Base-by-base conservation (phyloP, 495 filamentous ascomycete genomes). In the Pyronema omphalodes region DNA sequence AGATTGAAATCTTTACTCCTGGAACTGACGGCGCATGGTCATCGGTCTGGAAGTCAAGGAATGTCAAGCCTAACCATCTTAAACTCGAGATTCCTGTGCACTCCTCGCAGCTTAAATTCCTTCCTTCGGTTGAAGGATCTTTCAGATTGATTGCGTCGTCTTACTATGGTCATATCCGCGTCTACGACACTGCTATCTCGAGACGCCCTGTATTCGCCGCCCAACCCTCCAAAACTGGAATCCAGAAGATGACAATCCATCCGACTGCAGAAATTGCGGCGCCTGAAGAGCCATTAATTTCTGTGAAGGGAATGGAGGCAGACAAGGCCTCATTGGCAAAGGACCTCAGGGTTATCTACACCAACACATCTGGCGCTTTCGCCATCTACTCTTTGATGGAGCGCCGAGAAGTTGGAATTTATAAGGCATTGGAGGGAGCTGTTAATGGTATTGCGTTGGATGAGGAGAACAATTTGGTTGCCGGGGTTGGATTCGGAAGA, bases 131-230 rank as follows among this genome's bases (percentile, higher is more conserved):
- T 7, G 18, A 40, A 6, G 50, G 50, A 9, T 40, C 50, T 2
- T 52, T 2, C 14, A 35, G 50, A 9, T 19, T 52, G 6, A 4
- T 52, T 12, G 50, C 23, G 0, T 53, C 51, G 23, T 58, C 61
- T 0, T 37, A 63, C 17, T 49, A 63, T 39, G 63, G 60, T 1
- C 60, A 62, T 12, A 15, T 63, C 18, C 46, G 61, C 9, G 49
- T 63, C n/a, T 63, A 63, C 37, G 61, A 63, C 23, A 55, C 60
- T 12, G 54, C 59, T 9, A 47, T 63, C n/a, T 59, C 61, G 15
- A 55, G 56, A 19, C 60, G 61, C 2, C 61, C 61, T 3, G 53
- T 63, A n/a, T 63, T 62, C 35, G 60, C 39, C 14, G 40, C 39
- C 17, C 44, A 51, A 3, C 60, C 61, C 37, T 59, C 60, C 1